Evolutionary conservation across 2,329 filamentous ascomycete genomes (phyloP), one percentile per base, ranked within the genome.

Genomic region (Calonectria montana): DNA sequence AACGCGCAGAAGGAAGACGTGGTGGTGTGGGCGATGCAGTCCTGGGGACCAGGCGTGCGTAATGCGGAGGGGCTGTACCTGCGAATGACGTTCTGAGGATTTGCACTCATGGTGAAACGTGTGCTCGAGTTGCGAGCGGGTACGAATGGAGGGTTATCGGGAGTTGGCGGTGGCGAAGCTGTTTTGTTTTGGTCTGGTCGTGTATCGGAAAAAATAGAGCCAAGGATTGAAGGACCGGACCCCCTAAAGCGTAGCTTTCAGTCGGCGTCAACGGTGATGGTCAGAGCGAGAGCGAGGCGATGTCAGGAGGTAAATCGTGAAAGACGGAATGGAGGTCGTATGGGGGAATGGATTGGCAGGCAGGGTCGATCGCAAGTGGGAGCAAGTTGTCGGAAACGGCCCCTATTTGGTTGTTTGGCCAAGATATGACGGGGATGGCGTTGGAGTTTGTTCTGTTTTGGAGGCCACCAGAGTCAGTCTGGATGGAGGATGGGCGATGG

Each of bases 21-120:
- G 62, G 48, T 57, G 53, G 53, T 57, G 53, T 57, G 53, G 53
- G 29, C 47, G 65, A 74, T 50, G 67, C 37, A 23, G 63, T 53
- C 25, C 61, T 57, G 55, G 64, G 64, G 43, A 55, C 57, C 70
- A 57, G 29, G 69, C 64, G 72, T 74, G 23, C 29, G 66, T 61
- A 67, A 47, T 61, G 25, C 35, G 39, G 74, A 73, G 62, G 71
- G 69, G 70, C 70, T 88, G 77, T 90, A 93, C 91, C 91, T 92
- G 86, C 90, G 88, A 85, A 92, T 92, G 72, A 91, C 90, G 81
- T 91, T 90, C 77, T 88, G 84, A 67, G 84, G 82, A 79, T 82
- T 87, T 77, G 82, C 80, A 76, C 83, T 84, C 87, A 88, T 88
- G 74, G 76, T 82, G 76, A 72, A 74, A 73, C 41, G 66, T 75